Conservation (phyloP, 352 stramenopile species). For the Phytophthora vignae region DNA sequence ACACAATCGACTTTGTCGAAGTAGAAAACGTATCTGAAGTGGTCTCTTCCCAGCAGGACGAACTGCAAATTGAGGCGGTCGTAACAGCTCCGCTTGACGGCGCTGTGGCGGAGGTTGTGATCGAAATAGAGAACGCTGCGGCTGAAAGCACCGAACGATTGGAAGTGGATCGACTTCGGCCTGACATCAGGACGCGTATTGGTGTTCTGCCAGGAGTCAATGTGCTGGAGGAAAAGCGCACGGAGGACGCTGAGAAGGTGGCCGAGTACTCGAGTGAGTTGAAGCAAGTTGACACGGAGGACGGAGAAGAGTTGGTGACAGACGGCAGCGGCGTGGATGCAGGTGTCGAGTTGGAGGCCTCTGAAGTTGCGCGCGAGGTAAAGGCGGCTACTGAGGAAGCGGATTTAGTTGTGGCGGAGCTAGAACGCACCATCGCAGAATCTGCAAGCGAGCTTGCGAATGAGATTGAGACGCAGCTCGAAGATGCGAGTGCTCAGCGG, state of each 20-base stretch:
- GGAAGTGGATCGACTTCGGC: neutral
- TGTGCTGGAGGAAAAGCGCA: neutral
- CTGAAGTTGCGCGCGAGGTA: conserved; percentile 9
- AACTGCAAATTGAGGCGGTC: conserved; percentile 1
- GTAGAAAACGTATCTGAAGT: conserved; percentile 18
- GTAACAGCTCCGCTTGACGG: conserved; percentile 1
- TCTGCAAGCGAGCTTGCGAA: neutral
- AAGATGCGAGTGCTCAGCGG: neutral
- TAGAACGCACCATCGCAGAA: neutral
- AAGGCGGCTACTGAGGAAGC: conserved; percentile 2
- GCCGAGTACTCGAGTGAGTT: neutral
- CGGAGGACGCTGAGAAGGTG: conserved; percentile 8
- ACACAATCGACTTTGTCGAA: conserved; percentile 12
- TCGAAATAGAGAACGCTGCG: neutral
- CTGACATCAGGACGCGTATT: conserved; percentile 10
- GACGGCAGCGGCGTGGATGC: conserved; percentile 3
- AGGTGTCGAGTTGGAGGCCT: conserved; percentile 2
- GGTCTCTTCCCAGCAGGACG: conserved; percentile 10
- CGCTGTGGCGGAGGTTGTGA: conserved; percentile 12
- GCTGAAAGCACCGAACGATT: conserved; percentile 11
- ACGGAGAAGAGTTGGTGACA: neutral
- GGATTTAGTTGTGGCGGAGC: conserved; percentile 2
- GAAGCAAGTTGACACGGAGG: neutral
- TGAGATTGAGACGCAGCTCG: neutral
- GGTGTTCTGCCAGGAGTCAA: conserved; percentile 1